Evolutionary conservation across 2,329 filamentous ascomycete species (phyloP), one percentile per base, ranked within the genome.

Genomic region (Penicillium janthinellum): DNA sequence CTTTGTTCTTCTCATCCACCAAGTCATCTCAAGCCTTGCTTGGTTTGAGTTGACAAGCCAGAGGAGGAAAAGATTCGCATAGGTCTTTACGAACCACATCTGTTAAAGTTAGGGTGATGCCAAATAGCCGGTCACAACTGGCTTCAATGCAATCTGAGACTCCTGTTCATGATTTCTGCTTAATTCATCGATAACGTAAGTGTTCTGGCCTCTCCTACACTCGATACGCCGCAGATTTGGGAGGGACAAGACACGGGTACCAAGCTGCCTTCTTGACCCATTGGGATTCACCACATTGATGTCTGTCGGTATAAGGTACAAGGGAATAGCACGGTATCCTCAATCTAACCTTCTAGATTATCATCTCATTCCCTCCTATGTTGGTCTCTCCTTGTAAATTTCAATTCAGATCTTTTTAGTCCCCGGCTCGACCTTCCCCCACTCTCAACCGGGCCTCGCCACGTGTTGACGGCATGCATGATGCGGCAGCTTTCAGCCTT

Each of bases 91-190:
- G 14, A 47, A 41, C 54, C 11, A 38, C 3, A 8, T 49, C 5
- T 7, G 37, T 50, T 14, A 11, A 51, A 22, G 45, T 22, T 35
- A 10, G 44, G 14, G 15, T 42, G 35, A 49, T 41, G 22, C 35
- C 37, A 12, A 41, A 22, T 17, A 20, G 22, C 45, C 22, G 38
- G 38, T 37, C 41, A 38, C 35, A 17, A 20, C 49, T 51, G 45
- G 42, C 48, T 34, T 58, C 48, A 63, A 64, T 64, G 55, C 60
- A 64, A 60, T 60, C 57, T 56, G 45, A 56, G 60, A 54, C 44
- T 50, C 58, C 59, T 57, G 57, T 54, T 48, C 34, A 55, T 47
- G 20, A 35, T 41, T n/a, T 11, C 34, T 31, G n/a, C 25, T 10
- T n/a, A 49, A n/a, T 49, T 4, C 5, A 44, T 20, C 14, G 4